Evolutionary conservation across 1,139 yeast genomes (phyloP).

Genomic region (Pichia sp.): DNA sequence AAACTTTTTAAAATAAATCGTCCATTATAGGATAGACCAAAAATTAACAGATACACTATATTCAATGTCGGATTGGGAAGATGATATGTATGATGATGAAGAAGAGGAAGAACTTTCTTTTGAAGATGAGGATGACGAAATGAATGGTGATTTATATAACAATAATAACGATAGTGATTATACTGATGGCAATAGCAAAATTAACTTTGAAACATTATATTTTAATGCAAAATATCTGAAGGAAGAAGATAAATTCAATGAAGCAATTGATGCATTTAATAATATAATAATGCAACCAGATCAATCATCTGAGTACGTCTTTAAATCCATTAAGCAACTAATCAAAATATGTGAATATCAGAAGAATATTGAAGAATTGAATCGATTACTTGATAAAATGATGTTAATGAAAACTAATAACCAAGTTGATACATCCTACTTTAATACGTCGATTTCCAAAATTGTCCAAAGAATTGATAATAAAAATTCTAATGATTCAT

Average conservation of each 20-base stretch:
- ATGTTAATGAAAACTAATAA: conserved; percentile 26
- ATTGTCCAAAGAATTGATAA: conserved; percentile 43
- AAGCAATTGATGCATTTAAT: conserved; percentile 41
- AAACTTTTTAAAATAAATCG: too few species aligned
- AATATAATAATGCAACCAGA: conserved; percentile 31
- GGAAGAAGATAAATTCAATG: conserved; percentile 49
- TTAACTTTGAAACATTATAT: conserved; percentile 27
- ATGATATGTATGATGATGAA: conserved; percentile 29
- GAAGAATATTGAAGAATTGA: conserved; percentile 32
- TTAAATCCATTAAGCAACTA: conserved; percentile 60
- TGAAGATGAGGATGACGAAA: conserved; percentile 29
- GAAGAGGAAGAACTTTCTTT: conserved; percentile 29
- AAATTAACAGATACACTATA: not conserved
- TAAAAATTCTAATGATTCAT: conserved; percentile 2
- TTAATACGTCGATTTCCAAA: conserved; percentile 56
- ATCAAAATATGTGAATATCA: conserved; percentile 47
- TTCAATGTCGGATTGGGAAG: conserved; percentile 31
- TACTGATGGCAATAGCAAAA: conserved; percentile 6
- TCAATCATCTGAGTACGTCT: conserved; percentile 35
- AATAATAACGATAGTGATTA: conserved; percentile 14
- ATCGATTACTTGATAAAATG: conserved; percentile 29
- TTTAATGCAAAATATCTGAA: conserved; percentile 24
- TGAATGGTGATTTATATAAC: conserved; percentile 13
- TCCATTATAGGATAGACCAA: too few species aligned
- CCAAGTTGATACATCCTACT: conserved; percentile 38